Base-by-base conservation (phyloP, 1,284 basidiomycete genomes). In the Ganoderma lingzhi region DNA sequence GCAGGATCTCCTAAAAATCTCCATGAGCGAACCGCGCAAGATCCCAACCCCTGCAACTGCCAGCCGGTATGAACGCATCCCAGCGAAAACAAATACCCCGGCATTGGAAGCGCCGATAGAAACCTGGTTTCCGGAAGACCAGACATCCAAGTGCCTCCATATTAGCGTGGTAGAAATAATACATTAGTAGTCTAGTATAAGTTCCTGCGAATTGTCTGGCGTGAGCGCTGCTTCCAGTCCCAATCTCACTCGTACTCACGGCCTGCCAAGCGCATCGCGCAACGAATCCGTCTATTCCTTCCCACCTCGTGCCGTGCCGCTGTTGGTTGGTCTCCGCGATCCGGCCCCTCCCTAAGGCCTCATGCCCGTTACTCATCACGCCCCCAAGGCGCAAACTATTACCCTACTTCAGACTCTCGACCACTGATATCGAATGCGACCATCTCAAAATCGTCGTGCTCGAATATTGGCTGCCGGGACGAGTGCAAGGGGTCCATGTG, bases 401-500 rank as follows among this genome's bases (percentile, higher is more conserved):
- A 70, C 51, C 72, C 70, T 55, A 61, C 66, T 15, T 70, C 70
- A 59, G 70, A 66, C 58, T 39, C 61, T 53, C 45, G 66, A 44
- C 65, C 68, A 64, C 64, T 62, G 19, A 55, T 61, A 53, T 71
- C 71, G 59, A 75, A 66, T 44, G 69, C 58, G 59, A 78, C 71
- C 76, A 78, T 73, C 70, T 79, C 78, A 68, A 74, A 78, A 42
- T 76, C 75, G 37, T 77, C 75, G 6, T 73, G 73, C 51, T 75
- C 75, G 58, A 68, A 64, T n/a, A 73, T 66, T 39, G 64, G 60
- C 53, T 71, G 69, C 64, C 68, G 71, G 53, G 44, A 58, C 58
- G 68, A 65, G 65, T 71, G 66, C 66, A 64, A 63, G 62, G 64
- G 66, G 63, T 69, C 70, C 66, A 68, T 63, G 60, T 64, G 62